These are phyloP conservation scores for Pyrenula massariospora DNA, from an alignment of 495 filamentous ascomycete species.

Conservation along the genomic window DNA sequence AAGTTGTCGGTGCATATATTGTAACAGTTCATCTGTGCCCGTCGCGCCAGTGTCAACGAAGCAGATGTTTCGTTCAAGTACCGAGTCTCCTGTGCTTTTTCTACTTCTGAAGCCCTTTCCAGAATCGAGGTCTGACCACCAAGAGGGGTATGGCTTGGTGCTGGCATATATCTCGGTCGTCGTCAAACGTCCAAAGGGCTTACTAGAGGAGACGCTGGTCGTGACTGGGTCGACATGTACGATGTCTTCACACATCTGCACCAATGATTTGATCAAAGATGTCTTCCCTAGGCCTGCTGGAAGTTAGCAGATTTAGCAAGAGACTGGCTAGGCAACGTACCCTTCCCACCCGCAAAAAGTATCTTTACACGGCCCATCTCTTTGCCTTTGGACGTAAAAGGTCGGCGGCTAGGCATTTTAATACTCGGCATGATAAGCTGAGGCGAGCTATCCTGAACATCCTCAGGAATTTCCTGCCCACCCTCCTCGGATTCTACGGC, in stretches of 20 bases:
- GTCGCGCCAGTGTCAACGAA: constrained; percentile 79
- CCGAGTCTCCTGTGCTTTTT: constrained; percentile 69
- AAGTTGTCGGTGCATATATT: constrained; percentile 72
- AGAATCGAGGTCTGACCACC: constrained; percentile 89
- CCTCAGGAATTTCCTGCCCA: constrained; percentile 16
- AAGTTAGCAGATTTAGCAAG: constrained; percentile 3
- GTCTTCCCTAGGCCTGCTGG: constrained; percentile 65
- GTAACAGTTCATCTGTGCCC: constrained; percentile 50
- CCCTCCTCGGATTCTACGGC: constrained; percentile 36
- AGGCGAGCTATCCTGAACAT: constrained; percentile 42
- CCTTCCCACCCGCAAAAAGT: constrained; percentile 71
- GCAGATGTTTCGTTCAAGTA: constrained; percentile 87
- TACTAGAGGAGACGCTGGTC: constrained; percentile 19
- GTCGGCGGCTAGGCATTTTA: constrained; percentile 82
- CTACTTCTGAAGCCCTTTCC: constrained; percentile 55
- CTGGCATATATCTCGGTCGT: constrained; percentile 74
- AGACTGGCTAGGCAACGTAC: constrained; percentile 32
- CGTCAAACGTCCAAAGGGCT: constrained; percentile 7
- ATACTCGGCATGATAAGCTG: constrained; percentile 98
- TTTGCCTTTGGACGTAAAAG: constrained; percentile 82
- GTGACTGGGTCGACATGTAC: constrained; percentile 83
- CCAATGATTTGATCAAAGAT: constrained; percentile 82
- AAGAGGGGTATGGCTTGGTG: constrained; percentile 80
- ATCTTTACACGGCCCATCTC: constrained; percentile 79
- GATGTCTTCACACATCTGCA: constrained; percentile 90